A percentile compares a stretch with the other conserved stretches of the same genome.
Evolutionary conservation across 306 rosid species (phyloP).

Genomic region (Cicer pinnatifidum): DNA sequence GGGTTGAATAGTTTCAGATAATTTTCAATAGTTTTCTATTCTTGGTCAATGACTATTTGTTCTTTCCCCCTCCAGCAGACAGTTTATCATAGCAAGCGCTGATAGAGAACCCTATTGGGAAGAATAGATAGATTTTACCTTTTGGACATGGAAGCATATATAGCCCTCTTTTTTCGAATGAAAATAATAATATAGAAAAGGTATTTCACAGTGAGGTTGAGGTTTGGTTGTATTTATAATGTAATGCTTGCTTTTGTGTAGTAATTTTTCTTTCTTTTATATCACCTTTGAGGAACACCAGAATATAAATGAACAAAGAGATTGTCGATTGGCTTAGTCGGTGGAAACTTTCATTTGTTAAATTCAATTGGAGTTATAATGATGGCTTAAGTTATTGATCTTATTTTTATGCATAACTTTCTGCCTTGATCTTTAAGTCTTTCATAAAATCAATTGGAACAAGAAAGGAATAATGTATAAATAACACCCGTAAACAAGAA

Average conservation of each 20-base stretch:
- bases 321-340: constrained; percentile 37
- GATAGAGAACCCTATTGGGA: constrained; percentile 39
- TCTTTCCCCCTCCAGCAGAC: constrained; percentile 33
- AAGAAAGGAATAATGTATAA: no score
- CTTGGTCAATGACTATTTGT: neutral
- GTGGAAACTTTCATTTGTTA: constrained; percentile 35
- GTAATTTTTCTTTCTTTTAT: constrained; percentile 34
- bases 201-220: constrained; percentile 38
- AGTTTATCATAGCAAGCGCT: constrained; percentile 52
- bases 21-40: constrained; percentile 21
- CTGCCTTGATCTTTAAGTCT: neutral
- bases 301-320: constrained; percentile 42
- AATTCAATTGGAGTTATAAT: constrained; percentile 9
- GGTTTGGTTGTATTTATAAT: constrained; percentile 51
- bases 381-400: constrained; percentile 2
- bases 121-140: constrained; percentile 46
- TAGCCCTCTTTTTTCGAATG: constrained; percentile 39
- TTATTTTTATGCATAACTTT: neutral
- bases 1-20: constrained; percentile 11
- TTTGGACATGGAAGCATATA: constrained; percentile 50
- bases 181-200: constrained; percentile 35
- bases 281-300: constrained; percentile 24
- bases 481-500: no score
- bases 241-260: constrained; percentile 45
- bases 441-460: neutral